phyloP scores from a whole-genome alignment of 306 rosid species.

The Vigna angularis region DNA sequence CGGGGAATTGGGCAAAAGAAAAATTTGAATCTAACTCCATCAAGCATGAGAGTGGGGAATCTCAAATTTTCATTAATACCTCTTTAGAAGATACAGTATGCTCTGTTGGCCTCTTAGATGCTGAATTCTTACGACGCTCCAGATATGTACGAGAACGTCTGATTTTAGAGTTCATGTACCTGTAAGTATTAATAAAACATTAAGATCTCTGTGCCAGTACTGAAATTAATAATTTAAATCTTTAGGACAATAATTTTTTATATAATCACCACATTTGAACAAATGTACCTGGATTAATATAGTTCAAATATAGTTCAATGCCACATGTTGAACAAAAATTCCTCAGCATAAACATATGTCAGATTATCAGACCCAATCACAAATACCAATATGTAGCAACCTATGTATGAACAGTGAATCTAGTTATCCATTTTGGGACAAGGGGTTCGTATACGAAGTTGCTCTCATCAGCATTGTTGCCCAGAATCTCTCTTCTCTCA shows the following conservation, averaged over 20 bases:
- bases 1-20: background rate
- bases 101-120: slow-evolving; percentile 49
- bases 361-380: slow-evolving; percentile 12
- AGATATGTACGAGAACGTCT: slow-evolving; percentile 60
- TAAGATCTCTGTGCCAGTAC: background rate
- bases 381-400: slow-evolving; percentile 13
- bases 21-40: slow-evolving; percentile 17
- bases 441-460: background rate
- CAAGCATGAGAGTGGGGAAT: background rate
- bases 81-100: slow-evolving; percentile 51
- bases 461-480: slow-evolving; percentile 7
- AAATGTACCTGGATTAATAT: background rate
- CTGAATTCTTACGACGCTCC: slow-evolving; percentile 52
- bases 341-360: background rate
- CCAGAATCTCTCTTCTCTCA: background rate
- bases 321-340: slow-evolving; percentile 17
- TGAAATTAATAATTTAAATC: slow-evolving; percentile 1
- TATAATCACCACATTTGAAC: slow-evolving; percentile 10
- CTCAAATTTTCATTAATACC: slow-evolving; percentile 41
- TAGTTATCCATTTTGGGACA: background rate
- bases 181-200: slow-evolving; percentile 37
- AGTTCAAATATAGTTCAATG: background rate
- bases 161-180: slow-evolving; percentile 65
- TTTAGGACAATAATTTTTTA: background rate
- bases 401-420: background rate